These are phyloP conservation scores for Pseudocercospora crystallina DNA, from an alignment of 2,329 filamentous ascomycete species.

Conservation along the genomic window DNA sequence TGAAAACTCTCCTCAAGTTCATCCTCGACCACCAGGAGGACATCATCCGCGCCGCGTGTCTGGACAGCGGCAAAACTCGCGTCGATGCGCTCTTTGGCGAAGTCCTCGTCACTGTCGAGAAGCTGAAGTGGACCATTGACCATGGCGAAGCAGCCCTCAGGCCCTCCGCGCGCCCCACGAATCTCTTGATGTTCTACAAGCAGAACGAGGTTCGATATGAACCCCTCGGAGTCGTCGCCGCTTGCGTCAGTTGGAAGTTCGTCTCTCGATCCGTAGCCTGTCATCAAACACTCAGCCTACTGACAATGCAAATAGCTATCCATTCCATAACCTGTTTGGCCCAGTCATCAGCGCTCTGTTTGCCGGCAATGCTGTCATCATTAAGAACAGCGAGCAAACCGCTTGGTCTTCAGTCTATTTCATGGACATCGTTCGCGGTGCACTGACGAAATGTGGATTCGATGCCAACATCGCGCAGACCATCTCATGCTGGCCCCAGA, in stretches of 20 bases:
- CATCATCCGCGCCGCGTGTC: slow-evolving; percentile 79
- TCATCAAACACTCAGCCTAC: neutral
- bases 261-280: slow-evolving; percentile 17
- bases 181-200: slow-evolving; percentile 94
- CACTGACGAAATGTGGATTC: slow-evolving; percentile 79
- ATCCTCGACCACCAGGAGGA: slow-evolving; percentile 85
- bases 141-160: slow-evolving; percentile 81
- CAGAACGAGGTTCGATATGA: slow-evolving; percentile 87
- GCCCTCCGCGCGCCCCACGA: slow-evolving; percentile 75
- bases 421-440: slow-evolving; percentile 71
- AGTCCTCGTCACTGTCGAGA: slow-evolving; percentile 90
- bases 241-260: slow-evolving; percentile 96
- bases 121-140: slow-evolving; percentile 87
- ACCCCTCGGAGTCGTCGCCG: slow-evolving; percentile 86
- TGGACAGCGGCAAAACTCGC: slow-evolving; percentile 95
- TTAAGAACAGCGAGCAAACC: slow-evolving; percentile 94
- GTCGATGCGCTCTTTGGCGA: slow-evolving; percentile 92
- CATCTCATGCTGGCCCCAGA: slow-evolving; percentile 82
- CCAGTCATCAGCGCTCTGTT: slow-evolving; percentile 90
- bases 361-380: slow-evolving; percentile 83
- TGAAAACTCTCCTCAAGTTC: slow-evolving; percentile 77
- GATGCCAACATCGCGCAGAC: slow-evolving; percentile 79
- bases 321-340: slow-evolving; percentile 88
- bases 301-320: slow-evolving; percentile 26
- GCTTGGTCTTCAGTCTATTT: slow-evolving; percentile 91